Evolutionary conservation across 768 basidiomycete genomes (phyloP).

Genomic region (Leccinellum luteum): DNA sequence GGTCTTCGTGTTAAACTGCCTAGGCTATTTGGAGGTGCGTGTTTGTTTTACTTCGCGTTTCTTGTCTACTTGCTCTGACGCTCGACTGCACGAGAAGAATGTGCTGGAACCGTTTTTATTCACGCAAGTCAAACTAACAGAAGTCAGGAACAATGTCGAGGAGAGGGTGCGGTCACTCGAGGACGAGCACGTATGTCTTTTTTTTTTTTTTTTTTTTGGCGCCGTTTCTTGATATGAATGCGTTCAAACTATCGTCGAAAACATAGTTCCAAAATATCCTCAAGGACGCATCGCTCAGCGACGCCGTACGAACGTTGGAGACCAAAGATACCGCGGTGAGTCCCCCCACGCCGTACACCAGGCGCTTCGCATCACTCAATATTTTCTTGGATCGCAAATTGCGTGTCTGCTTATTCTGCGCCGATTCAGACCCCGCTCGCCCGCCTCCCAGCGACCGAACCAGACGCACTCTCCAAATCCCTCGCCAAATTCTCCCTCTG

Average conservation of each 20-base stretch:
- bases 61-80: neutral
- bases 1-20: constrained; percentile 84
- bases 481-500: constrained; percentile 76
- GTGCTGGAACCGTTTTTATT: constrained; percentile 69
- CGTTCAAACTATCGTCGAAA: neutral
- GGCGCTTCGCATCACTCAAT: neutral
- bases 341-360: neutral
- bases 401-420: neutral
- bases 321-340: constrained; percentile 24
- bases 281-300: constrained; percentile 27
- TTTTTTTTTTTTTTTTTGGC: neutral
- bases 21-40: constrained; percentile 77
- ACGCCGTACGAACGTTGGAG: constrained; percentile 22
- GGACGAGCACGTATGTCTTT: constrained; percentile 73
- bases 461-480: constrained; percentile 57
- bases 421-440: constrained; percentile 67
- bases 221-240: neutral
- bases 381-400: neutral
- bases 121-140: constrained; percentile 55
- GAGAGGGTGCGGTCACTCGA: constrained; percentile 61
- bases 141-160: constrained; percentile 61
- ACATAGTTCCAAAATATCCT: constrained; percentile 24
- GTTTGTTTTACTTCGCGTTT: neutral
- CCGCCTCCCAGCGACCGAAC: constrained; percentile 58
- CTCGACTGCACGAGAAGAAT: constrained; percentile 39